These are phyloP conservation scores for Cladosporium velox DNA, from an alignment of 2,329 filamentous ascomycete genomes.

Conservation along the genomic window DNA sequence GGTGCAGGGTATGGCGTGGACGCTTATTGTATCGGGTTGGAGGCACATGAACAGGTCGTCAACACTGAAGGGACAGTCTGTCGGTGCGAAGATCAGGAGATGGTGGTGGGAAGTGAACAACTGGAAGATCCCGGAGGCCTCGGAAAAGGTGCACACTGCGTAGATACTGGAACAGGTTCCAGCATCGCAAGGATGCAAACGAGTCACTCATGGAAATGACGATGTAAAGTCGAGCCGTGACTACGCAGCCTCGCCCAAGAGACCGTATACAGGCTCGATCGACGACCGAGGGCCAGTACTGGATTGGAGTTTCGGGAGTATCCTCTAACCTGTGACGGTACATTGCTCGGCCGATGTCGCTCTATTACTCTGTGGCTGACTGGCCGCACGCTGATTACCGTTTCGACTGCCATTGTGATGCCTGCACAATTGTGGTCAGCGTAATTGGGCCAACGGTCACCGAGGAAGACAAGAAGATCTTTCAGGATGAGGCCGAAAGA, in stretches of 20 bases:
- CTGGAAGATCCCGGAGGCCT: conserved; percentile 66
- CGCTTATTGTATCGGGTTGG: conserved; percentile 82
- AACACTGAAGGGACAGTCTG: conserved; percentile 71
- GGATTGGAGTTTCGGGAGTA: neutral
- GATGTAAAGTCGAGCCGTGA: neutral
- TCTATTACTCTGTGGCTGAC: neutral
- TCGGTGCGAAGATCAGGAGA: conserved; percentile 75
- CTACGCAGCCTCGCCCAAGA: neutral
- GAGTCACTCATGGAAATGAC: neutral
- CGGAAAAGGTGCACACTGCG: conserved; percentile 1
- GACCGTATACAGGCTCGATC: neutral
- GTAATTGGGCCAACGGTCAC: neutral
- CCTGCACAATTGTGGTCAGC: neutral
- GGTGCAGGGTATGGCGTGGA: conserved; percentile 85
- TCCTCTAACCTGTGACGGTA: neutral
- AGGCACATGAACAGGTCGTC: conserved; percentile 82
- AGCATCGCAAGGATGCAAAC: neutral
- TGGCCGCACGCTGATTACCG: no score
- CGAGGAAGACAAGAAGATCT: neutral
- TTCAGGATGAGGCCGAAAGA: neutral
- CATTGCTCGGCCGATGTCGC: neutral
- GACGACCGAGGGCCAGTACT: neutral
- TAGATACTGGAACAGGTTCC: neutral
- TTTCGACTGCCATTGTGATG: neutral
- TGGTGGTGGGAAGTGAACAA: conserved; percentile 98